phyloP scores from a whole-genome alignment of 306 rosid genomes.

The Mimosa pudica region DNA sequence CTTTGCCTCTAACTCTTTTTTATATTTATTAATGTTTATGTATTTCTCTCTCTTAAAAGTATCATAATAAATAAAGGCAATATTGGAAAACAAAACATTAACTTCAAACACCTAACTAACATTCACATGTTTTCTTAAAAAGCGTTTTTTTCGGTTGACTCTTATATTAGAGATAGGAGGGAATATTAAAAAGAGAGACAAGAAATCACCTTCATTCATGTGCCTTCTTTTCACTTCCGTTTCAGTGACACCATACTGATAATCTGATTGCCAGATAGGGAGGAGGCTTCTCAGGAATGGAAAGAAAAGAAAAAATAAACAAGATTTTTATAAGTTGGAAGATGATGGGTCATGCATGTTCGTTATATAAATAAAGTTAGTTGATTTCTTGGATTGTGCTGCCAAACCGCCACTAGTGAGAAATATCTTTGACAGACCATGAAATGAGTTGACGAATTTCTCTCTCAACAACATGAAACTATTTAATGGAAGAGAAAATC shows the following conservation, averaged over 20 bases:
- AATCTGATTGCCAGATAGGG: neutral
- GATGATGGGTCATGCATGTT: neutral
- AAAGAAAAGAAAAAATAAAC: neutral
- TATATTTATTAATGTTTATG: too few species aligned
- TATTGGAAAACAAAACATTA: too few species aligned
- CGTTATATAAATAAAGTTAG: neutral
- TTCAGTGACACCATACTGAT: neutral
- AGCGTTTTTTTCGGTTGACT: too few species aligned
- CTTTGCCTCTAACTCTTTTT: too few species aligned
- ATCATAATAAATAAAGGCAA: too few species aligned
- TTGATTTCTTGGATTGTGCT: neutral
- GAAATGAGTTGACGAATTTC: neutral
- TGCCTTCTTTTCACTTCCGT: neutral
- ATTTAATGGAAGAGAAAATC: constrained; percentile 1
- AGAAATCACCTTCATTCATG: neutral
- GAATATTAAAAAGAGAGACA: too few species aligned
- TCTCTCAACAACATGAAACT: neutral
- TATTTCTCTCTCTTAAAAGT: too few species aligned
- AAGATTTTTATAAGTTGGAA: neutral
- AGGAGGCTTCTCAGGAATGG: neutral
- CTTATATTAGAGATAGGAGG: too few species aligned
- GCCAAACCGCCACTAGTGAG: neutral
- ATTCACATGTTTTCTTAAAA: too few species aligned
- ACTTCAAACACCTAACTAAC: too few species aligned
- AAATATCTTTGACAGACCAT: neutral